These are phyloP conservation scores for Ogataea paraovalis DNA, from an alignment of 805 yeast genomes.

Conservation along the genomic window DNA sequence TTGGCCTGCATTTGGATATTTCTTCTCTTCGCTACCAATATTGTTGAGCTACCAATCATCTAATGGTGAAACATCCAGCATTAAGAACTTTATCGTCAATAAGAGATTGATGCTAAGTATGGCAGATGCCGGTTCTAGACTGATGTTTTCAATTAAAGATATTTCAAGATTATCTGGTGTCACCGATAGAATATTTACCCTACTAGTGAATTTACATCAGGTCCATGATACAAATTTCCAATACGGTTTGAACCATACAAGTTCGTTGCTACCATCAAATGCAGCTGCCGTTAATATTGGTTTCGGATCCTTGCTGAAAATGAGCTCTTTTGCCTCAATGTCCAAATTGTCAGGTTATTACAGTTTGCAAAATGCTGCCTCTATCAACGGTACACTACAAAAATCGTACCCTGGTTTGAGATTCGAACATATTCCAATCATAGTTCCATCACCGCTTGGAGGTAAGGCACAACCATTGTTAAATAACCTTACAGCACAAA, in stretches of 20 bases:
- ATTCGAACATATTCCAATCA: constrained; percentile 76
- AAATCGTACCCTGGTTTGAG: constrained; percentile 73
- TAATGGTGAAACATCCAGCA: constrained; percentile 49
- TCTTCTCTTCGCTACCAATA: constrained; percentile 87
- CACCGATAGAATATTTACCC: constrained; percentile 77
- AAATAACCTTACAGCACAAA: constrained; percentile 57
- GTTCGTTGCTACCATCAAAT: not conserved
- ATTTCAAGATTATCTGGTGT: constrained; percentile 87
- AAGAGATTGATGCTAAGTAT: constrained; percentile 84
- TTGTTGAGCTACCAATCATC: constrained; percentile 44
- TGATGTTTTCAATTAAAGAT: constrained; percentile 93
- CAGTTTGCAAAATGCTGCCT: constrained; percentile 28
- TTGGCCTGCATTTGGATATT: constrained; percentile 94
- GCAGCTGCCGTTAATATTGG: constrained; percentile 15
- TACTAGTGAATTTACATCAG: constrained; percentile 74
- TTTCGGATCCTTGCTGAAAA: constrained; percentile 28
- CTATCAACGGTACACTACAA: constrained; percentile 78
- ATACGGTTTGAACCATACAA: constrained; percentile 34
- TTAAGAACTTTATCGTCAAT: constrained; percentile 87
- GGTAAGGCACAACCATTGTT: constrained; percentile 44
- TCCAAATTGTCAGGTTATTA: constrained; percentile 15
- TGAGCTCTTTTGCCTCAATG: constrained; percentile 31
- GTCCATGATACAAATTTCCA: constrained; percentile 64
- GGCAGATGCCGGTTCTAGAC: constrained; percentile 92
- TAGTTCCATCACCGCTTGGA: constrained; percentile 68